phyloP scores from a whole-genome alignment of 1,284 basidiomycete genomes.

The Cryptococcus sp. region DNA sequence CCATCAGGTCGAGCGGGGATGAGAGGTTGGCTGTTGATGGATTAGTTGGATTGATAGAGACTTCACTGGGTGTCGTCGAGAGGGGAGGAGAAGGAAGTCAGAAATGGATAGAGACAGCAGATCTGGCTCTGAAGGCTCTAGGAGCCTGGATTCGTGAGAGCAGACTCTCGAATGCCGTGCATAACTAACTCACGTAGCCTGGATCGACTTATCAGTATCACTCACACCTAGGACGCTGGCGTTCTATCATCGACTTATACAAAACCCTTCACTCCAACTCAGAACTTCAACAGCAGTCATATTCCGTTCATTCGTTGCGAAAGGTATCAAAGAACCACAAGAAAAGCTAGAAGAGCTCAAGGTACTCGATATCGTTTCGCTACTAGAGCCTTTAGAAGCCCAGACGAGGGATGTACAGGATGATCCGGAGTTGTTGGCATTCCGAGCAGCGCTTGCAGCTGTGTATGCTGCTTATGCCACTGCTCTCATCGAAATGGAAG shows the following conservation, averaged over 20 bases:
- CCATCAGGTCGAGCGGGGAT: conserved; percentile 77
- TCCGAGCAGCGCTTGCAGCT: conserved; percentile 82
- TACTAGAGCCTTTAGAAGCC: conserved; percentile 72
- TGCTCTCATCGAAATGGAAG: conserved; percentile 75
- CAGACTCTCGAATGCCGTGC: no score
- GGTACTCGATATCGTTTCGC: conserved; percentile 76
- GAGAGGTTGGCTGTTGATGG: conserved; percentile 82
- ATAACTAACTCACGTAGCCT: conserved; percentile 57
- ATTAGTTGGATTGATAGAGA: conserved; percentile 75
- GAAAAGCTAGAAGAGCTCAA: conserved; percentile 90
- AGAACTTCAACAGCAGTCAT: conserved; percentile 78
- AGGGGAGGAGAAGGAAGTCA: conserved; percentile 51
- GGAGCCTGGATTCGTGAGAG: conserved; percentile 88
- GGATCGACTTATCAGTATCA: conserved; percentile 96
- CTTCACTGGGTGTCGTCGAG: conserved; percentile 59
- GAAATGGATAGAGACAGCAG: conserved; percentile 70
- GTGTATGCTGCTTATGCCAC: conserved; percentile 77
- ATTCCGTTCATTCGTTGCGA: conserved; percentile 75
- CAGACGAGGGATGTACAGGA: conserved; percentile 67
- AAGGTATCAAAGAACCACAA: conserved; percentile 85
- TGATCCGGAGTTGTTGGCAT: conserved; percentile 71
- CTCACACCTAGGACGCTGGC: conserved; percentile 86
- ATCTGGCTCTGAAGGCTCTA: conserved; percentile 84
- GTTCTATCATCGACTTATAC: conserved; percentile 78
- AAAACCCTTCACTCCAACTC: conserved; percentile 68